Evolutionary conservation across 495 filamentous ascomycete species (phyloP), one percentile per base, ranked within the genome.

Genomic region (Penicillium argentinense): DNA sequence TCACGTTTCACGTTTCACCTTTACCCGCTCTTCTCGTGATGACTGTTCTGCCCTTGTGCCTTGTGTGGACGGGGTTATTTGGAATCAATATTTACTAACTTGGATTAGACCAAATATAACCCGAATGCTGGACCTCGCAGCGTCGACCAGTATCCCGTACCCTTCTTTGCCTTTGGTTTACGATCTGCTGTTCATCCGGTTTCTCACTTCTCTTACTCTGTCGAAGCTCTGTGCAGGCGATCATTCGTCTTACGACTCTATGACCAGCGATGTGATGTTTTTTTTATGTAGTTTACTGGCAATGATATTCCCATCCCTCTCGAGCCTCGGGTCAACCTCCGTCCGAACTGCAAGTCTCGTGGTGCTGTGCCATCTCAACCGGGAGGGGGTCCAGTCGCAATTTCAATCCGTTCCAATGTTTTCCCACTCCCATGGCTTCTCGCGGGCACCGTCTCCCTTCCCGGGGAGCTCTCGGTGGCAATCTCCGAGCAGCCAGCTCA

Each of bases 71-170:
- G n/a, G n/a, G n/a, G n/a, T 14, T 13, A 33, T 16, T 6, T 33
- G 30, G 12, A 12, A 9, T 7, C 8, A 14, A 4, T 2, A 33
- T 33, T 33, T 13, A 14, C 30, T 33, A 33, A 33, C 30, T 3
- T 13, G 30, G 12, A 23, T 22, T 45, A 71, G 68, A 57, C 42
- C 60, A 69, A 59, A 69, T 71, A 48, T 71, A 59, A 45, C 27
- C 17, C 17, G 16, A 9, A 18, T n/a, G 33, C 9, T 36, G 33
- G 17, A 36, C 12, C 16, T 36, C 12, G 33, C 7, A 21, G 17
- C 33, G n/a, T n/a, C n/a, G n/a, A n/a, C n/a, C n/a, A n/a, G n/a
- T n/a, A n/a, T n/a, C n/a, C n/a, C n/a, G n/a, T n/a, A n/a, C n/a
- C 13, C 24, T 49, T 25, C 29, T 22, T 54, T 45, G 19, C 19